phyloP scores from a whole-genome alignment of 2,329 filamentous ascomycete species.

The Xylaria sp. region DNA sequence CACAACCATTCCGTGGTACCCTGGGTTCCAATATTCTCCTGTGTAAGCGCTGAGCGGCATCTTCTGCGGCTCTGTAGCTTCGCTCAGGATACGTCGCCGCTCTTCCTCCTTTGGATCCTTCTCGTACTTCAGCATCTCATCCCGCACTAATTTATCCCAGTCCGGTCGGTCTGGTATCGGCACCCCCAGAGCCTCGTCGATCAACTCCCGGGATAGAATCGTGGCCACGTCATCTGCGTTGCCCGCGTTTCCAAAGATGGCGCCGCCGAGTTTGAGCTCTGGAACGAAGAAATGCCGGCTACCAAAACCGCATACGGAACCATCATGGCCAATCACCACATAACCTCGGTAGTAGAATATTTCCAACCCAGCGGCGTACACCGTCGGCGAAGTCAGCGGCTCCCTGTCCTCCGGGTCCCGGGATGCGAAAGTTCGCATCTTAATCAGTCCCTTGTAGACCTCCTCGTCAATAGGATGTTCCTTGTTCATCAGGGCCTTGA shows the following conservation, averaged over 20 bases:
- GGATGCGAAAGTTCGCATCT: slow-evolving; percentile 36
- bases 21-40: slow-evolving; percentile 43
- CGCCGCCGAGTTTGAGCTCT: slow-evolving; percentile 36
- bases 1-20: slow-evolving; percentile 40
- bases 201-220: slow-evolving; percentile 29
- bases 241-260: slow-evolving; percentile 38
- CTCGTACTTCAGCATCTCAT: neutral
- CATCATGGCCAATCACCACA: slow-evolving; percentile 41
- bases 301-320: slow-evolving; percentile 38
- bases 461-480: slow-evolving; percentile 42
- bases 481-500: slow-evolving; percentile 37
- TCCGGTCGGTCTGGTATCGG: slow-evolving; percentile 27
- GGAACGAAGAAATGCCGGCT: slow-evolving; percentile 44
- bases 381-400: slow-evolving; percentile 31
- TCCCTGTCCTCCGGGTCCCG: slow-evolving; percentile 12
- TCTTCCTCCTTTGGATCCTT: neutral
- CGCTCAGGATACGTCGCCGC: slow-evolving; percentile 22
- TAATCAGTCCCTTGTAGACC: slow-evolving; percentile 40
- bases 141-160: slow-evolving; percentile 16
- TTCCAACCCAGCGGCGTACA: slow-evolving; percentile 42
- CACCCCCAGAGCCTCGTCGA: slow-evolving; percentile 40
- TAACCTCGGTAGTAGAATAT: slow-evolving; percentile 43
- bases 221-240: neutral
- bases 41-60: slow-evolving; percentile 40
- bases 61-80: slow-evolving; percentile 32